Evolutionary conservation across 2,329 filamentous ascomycete species (phyloP).

Genomic region (Rhynchosporium secalis): DNA sequence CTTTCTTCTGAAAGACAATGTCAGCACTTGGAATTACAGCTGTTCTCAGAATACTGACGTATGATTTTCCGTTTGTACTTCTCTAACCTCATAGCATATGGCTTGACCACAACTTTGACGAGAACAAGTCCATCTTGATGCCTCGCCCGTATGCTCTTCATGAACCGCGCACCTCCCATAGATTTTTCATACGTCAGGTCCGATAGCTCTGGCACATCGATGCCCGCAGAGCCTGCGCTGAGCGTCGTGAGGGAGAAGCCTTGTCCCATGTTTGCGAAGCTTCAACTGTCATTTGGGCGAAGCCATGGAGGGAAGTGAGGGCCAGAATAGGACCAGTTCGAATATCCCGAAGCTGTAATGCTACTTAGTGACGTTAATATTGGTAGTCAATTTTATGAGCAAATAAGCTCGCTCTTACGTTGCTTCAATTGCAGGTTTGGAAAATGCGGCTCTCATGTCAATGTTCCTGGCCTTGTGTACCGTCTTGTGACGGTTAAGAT

Average conservation of each 20-base stretch:
- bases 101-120: conserved; percentile 93
- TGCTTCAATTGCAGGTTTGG: not conserved
- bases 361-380: not conserved
- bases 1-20: conserved; percentile 65
- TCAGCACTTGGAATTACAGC: conserved; percentile 22
- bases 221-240: conserved; percentile 86
- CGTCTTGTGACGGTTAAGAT: not conserved
- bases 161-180: conserved; percentile 87
- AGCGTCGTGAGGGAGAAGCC: conserved; percentile 92
- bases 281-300: conserved; percentile 33
- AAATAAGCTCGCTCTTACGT: not conserved
- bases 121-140: conserved; percentile 90
- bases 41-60: conserved; percentile 51
- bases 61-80: conserved; percentile 76
- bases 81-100: conserved; percentile 79
- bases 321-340: conserved; percentile 28
- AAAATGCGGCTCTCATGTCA: not conserved
- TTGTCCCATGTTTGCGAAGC: conserved; percentile 73
- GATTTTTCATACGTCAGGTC: conserved; percentile 92
- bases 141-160: conserved; percentile 91
- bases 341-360: conserved; percentile 32
- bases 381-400: not conserved
- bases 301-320: conserved; percentile 31
- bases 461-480: not conserved
- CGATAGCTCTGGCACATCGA: conserved; percentile 88